Base-by-base conservation (phyloP, 345 rosid species). In the Gossypium arboreum region DNA sequence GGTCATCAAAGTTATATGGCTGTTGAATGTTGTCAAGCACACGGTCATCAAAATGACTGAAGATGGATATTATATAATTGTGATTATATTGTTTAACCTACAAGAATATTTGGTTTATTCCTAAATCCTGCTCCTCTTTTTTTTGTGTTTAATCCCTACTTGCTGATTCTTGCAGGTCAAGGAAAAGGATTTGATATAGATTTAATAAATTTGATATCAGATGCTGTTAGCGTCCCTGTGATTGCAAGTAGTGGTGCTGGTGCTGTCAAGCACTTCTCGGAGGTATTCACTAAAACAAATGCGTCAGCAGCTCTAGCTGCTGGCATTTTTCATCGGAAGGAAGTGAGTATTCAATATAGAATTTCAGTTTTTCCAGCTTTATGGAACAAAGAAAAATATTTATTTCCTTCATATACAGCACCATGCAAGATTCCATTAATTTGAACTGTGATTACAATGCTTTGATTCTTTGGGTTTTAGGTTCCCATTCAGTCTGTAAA, bases 191-290 rank as follows among this genome's bases (percentile, higher is more conserved):
- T 87, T 24, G 98, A 93, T 62, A 77, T 85, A 62, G 97, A 89
- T 79, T 79, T 96, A 24, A 82, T 93, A 71, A 84, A 90, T 82
- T 76, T 92, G 87, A 88, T 96, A 59, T 90, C 97, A 2, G 95
- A 93, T 74, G 89, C 97, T 13, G 97, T 96, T 74, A 89, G 84
- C 88, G 89, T 93, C 71, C 99, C 99, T 9, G 97, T 95, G 67
- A 93, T 93, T 7, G 98, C 99, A 62, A 95, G 99, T 79, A 95
- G 99, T 58, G 99, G 99, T 41, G 99, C 98, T 8, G 99, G 97
- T 71, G 66, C 81, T 73, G 87, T 79, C 6, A 87, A 88, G 45
- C 98, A 93, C 82, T 95, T 95, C 86, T 83, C 92, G 0, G 97
- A 91, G 83, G 98, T 90, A 27, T 96, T 92, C 79, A 77, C 24